phyloP scores from a whole-genome alignment of 345 rosid species.

The Pistacia integerrima region DNA sequence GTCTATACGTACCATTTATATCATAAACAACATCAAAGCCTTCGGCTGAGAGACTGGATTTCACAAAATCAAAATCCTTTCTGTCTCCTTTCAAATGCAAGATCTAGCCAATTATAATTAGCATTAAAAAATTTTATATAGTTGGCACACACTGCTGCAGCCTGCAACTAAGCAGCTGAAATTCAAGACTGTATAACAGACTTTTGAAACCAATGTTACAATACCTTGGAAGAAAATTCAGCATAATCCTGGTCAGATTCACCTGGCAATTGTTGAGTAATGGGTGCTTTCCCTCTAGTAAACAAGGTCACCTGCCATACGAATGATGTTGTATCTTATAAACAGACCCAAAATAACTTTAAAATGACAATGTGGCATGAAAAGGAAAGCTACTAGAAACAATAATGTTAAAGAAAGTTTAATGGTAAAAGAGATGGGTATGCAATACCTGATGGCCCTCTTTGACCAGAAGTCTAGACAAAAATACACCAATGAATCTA shows the following conservation, averaged over 20 bases:
- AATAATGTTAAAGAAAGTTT: neutral
- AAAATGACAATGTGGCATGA: neutral
- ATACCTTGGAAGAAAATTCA: constrained; percentile 88
- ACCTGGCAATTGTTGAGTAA: constrained; percentile 83
- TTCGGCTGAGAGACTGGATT: constrained; percentile 91
- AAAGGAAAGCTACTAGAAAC: neutral
- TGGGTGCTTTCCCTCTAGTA: constrained; percentile 90
- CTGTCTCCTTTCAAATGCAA: constrained; percentile 97
- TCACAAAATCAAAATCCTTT: constrained; percentile 90
- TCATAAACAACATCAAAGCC: constrained; percentile 94
- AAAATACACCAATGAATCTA: constrained; percentile 82
- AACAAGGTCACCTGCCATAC: constrained; percentile 83
- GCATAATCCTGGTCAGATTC: constrained; percentile 87
- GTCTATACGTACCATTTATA: constrained; percentile 65
- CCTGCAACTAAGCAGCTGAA: neutral
- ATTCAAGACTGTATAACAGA: neutral
- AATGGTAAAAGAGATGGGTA: neutral
- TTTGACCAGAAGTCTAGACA: constrained; percentile 89
- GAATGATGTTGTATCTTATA: constrained; percentile 1
- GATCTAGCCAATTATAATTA: constrained; percentile 50
- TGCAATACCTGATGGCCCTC: constrained; percentile 82
- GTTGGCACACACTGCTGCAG: neutral
- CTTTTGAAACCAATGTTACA: neutral
- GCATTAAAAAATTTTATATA: neutral
- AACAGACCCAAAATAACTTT: neutral